phyloP scores from a whole-genome alignment of 108 stramenopile genomes.

The Cyclotella choctawhatcheeana region DNA sequence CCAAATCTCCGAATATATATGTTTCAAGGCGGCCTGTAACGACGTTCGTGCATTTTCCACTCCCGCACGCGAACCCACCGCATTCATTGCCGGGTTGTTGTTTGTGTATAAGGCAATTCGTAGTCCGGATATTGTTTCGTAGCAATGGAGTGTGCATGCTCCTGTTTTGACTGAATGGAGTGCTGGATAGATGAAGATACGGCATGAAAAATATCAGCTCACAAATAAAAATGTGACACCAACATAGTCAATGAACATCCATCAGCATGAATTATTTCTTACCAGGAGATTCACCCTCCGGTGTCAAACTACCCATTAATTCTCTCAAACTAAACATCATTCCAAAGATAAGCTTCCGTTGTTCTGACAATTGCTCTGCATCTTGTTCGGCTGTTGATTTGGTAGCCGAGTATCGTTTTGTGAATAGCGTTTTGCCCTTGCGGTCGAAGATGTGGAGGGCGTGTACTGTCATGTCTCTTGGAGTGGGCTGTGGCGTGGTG shows the following conservation, averaged over 20 bases:
- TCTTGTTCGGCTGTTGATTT: conserved; percentile 43
- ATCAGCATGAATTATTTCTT: not conserved
- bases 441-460: conserved; percentile 88
- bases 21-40: conserved; percentile 68
- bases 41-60: conserved; percentile 46
- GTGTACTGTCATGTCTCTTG: conserved; percentile 75
- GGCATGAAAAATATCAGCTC: not conserved
- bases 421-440: conserved; percentile 88
- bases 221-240: not conserved
- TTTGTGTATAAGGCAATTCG: conserved; percentile 86
- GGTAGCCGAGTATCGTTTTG: conserved; percentile 71
- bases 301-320: conserved; percentile 75
- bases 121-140: conserved; percentile 82
- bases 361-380: conserved; percentile 78
- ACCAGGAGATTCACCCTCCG: conserved; percentile 49
- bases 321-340: conserved; percentile 89
- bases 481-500: not conserved
- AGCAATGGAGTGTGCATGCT: conserved; percentile 79
- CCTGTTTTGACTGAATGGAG: conserved; percentile 84
- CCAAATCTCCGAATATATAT: conserved; percentile 90
- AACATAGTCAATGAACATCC: not conserved
- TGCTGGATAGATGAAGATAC: conserved; percentile 16
- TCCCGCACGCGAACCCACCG: conserved; percentile 39
- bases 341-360: conserved; percentile 90
- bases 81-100: conserved; percentile 54